Evolutionary conservation across 2,329 filamentous ascomycete genomes (phyloP).

Genomic region (Xylaria multiplex): DNA sequence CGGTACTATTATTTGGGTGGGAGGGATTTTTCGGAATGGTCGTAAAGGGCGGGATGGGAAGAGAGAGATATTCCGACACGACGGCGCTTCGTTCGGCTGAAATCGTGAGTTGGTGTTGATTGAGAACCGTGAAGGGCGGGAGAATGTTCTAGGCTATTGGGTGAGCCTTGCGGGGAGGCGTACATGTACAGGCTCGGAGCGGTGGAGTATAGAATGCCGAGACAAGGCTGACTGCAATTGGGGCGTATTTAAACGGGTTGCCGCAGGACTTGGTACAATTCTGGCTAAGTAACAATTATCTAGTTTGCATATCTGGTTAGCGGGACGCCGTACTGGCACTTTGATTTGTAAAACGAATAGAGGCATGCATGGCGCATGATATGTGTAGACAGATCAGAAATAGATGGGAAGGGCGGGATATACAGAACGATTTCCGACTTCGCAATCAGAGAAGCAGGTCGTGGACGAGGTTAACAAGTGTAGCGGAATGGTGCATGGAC

Average conservation of each 20-base stretch:
- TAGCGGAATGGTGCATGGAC: neutral
- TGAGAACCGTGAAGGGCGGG: neutral
- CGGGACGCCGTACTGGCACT: neutral
- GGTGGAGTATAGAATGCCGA: constrained; percentile 10
- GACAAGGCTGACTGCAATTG: constrained; percentile 25
- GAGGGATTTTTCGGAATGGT: neutral
- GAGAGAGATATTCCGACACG: constrained; percentile 1
- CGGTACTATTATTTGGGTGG: constrained; percentile 34
- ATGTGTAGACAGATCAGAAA: constrained; percentile 7
- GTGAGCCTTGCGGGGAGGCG: constrained; percentile 9
- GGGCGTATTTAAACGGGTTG: neutral
- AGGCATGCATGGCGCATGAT: constrained; percentile 21
- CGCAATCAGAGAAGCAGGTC: neutral
- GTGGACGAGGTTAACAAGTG: neutral
- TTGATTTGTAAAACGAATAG: constrained; percentile 6
- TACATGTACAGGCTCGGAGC: constrained; percentile 4
- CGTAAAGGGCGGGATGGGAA: constrained; percentile 1
- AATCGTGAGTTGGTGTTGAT: neutral
- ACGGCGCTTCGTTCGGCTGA: constrained; percentile 6
- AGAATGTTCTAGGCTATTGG: constrained; percentile 21
- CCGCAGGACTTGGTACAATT: constrained; percentile 9
- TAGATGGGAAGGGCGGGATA: neutral
- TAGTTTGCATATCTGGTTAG: constrained; percentile 20
- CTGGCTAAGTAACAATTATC: constrained; percentile 8
- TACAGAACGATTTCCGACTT: neutral